Base-by-base conservation (phyloP, 139 green algal genomes). In the Ulvella scutata region DNA sequence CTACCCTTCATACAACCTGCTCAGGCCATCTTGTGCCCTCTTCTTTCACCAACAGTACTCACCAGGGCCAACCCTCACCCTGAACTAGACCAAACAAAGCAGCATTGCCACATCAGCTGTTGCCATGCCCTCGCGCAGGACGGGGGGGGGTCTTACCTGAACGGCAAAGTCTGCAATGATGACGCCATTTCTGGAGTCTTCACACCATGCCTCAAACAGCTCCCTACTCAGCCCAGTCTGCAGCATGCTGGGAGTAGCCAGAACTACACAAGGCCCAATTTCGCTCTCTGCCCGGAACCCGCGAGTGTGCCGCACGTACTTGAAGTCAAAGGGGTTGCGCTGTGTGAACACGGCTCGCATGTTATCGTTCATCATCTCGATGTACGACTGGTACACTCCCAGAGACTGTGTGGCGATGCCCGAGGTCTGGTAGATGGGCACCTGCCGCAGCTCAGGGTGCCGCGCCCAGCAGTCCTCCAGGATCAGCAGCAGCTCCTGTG, bases 91-190 rank as follows among this genome's bases (percentile, higher is more conserved):
- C n/a, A n/a, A n/a, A n/a, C n/a, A n/a, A n/a, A n/a, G n/a, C n/a
- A n/a, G n/a, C n/a, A n/a, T n/a, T n/a, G n/a, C n/a, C n/a, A n/a
- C n/a, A n/a, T n/a, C n/a, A n/a, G n/a, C n/a, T n/a, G n/a, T n/a
- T n/a, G n/a, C n/a, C n/a, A n/a, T n/a, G n/a, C n/a, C n/a, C n/a
- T n/a, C n/a, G n/a, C n/a, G n/a, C n/a, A n/a, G 51, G n/a, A 67
- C 51, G 51, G 0, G 21, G n/a, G 2, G 9, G 2, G 1, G 13
- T 4, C 79, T 3, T 74, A 86, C 89, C 80, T 97, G 89, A n/a
- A 98, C 94, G 4, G 90, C 89, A 85, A 98, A 99, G 82, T 96
- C 93, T 28, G 88, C 87, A 31, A 99, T 97, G 85, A 99, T 88
- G 62, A 96, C 87, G n/a, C 86, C 85, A 84, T 99, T 98, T 38